Conservation (phyloP, 768 basidiomycete genomes). For the Boletus bicolor region DNA sequence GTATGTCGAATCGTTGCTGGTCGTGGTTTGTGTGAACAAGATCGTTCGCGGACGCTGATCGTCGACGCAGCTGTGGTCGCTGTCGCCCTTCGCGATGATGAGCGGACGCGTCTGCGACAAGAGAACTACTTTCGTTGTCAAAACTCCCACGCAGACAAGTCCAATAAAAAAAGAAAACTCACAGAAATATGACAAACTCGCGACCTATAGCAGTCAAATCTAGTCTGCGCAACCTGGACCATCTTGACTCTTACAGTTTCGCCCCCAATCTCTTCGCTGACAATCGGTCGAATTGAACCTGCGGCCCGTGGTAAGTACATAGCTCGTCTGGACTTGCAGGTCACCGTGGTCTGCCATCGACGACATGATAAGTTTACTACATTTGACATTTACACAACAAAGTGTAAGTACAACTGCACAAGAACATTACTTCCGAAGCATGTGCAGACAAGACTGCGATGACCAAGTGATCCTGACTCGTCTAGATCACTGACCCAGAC, state of each 20-base stretch:
- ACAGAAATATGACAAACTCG: too few species aligned
- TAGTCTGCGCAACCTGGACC: too few species aligned
- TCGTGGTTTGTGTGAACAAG: slow-evolving; percentile 8
- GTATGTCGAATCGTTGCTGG: slow-evolving; percentile 10
- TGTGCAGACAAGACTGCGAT: background rate
- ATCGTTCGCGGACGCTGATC: slow-evolving; percentile 1
- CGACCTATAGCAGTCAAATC: too few species aligned
- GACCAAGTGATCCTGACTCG: too few species aligned
- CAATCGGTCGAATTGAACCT: background rate
- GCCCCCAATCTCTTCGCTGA: background rate
- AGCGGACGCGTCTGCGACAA: slow-evolving; percentile 23
- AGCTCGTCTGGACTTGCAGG: background rate
- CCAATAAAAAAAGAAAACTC: background rate
- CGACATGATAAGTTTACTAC: too few species aligned
- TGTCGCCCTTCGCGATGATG: slow-evolving; percentile 24
- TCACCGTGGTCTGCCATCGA: too few species aligned
- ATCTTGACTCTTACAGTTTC: too few species aligned
- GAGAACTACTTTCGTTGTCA: background rate
- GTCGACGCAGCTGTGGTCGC: slow-evolving; percentile 11
- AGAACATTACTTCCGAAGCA: background rate
- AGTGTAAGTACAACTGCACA: background rate
- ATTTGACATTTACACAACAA: background rate
- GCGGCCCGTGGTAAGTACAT: background rate
- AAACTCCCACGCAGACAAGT: slow-evolving; percentile 24
- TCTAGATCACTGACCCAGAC: background rate